Evolutionary conservation across 2,329 filamentous ascomycete genomes (phyloP), one percentile per base, ranked within the genome.

Genomic region (Colletotrichum sublineola): DNA sequence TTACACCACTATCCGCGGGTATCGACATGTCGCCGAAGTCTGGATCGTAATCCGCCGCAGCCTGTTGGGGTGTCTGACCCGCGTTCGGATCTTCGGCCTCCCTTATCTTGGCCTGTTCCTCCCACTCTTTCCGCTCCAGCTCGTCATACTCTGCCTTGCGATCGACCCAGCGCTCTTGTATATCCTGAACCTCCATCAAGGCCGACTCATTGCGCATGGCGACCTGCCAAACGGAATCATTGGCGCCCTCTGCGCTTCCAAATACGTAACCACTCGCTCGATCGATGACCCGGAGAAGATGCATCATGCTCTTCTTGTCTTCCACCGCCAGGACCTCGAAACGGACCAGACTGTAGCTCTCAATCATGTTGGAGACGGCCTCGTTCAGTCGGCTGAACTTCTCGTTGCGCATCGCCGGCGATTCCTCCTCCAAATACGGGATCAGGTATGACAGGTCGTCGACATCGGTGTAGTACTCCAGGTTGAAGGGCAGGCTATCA

Each of bases 381-480:
- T 93, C 90, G 81, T 98, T 98, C 40, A 99, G 86, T 5, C 92
- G 90, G 63, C 91, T 88, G 79, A 97, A 98, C 79, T 97, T 98
- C 29, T 89, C 87, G 76, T 89, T 91, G 8, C 88, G 87, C 80
- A 92, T 82, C 7, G 86, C 88, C 0, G 94, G 91, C 1, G 92
- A 92, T 81, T 99, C 96, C 33, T 89, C 87, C 77, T 95, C 91
- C 53, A 99, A 89, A 73, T 92, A 87, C 1, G 95, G 94, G 0
- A 96, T 88, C 15, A 99, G 87, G 76, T 97, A 94, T 31, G 90
- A 90, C 5, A 99, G 88, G 78, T 98, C 95, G 82, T 99, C 95
- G 9, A 98, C 96, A 81, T 99, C 96, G 73, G 96, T 98, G 81
- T 98, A 99, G 82, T 92, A 99, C 75, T 98, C 95, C 72, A 99